These are phyloP conservation scores for Ophiostoma ips DNA, from an alignment of 2,329 filamentous ascomycete species.

Conservation along the genomic window DNA sequence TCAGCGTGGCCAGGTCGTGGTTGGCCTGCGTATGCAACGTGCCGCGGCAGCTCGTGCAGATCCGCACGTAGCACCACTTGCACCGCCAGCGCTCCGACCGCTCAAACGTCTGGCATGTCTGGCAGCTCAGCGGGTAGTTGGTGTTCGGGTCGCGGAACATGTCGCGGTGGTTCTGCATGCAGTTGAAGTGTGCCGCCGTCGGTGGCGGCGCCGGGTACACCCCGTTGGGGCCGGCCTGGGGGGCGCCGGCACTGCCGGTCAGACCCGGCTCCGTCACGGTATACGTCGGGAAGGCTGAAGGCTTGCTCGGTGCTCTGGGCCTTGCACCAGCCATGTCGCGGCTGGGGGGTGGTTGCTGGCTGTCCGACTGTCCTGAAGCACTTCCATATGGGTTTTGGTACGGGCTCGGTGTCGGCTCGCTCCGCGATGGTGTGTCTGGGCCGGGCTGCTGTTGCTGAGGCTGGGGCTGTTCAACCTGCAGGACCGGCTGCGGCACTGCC, in stretches of 20 bases:
- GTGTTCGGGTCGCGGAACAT: conserved; percentile 36
- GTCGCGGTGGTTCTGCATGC: conserved; percentile 32
- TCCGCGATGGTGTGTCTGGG: conserved; percentile 14
- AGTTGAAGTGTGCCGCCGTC: conserved; percentile 26
- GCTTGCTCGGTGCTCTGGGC: conserved; percentile 7
- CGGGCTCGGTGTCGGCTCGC: conserved; percentile 1
- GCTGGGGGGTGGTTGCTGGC: not conserved
- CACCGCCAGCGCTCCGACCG: conserved; percentile 32
- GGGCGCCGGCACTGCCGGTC: not conserved
- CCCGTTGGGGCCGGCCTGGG: conserved; percentile 18
- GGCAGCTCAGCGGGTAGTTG: conserved; percentile 38
- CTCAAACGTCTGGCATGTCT: conserved; percentile 34
- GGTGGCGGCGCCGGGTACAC: conserved; percentile 30
- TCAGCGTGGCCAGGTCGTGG: conserved; percentile 29
- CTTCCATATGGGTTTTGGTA: not conserved
- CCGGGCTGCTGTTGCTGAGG: not conserved
- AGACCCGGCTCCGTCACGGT: conserved; percentile 14
- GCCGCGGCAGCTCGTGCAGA: conserved; percentile 35
- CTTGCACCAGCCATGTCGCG: not conserved
- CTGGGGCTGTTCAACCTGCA: not conserved
- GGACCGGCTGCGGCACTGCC: too few relatives aligned
- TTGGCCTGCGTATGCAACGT: conserved; percentile 27
- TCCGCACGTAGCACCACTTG: conserved; percentile 35
- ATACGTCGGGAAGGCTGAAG: conserved; percentile 16
- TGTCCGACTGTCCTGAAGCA: too few relatives aligned